Percentiles rank a stretch among this genome's conserved stretches.
Evolutionary conservation across 331 rosid species (phyloP).

Genomic region (Telfairia occidentalis): DNA sequence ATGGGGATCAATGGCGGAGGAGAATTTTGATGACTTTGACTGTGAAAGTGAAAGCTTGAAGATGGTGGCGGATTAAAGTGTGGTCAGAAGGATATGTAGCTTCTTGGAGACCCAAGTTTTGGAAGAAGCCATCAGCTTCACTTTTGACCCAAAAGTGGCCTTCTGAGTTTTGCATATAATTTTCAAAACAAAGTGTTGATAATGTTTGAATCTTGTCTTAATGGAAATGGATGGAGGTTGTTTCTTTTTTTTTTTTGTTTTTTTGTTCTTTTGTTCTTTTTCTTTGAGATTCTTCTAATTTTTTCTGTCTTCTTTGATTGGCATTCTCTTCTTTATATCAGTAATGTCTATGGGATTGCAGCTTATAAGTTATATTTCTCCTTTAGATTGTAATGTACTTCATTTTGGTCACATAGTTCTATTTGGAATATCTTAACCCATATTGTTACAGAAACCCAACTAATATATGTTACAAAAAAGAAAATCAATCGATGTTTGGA

Average conservation of each 20-base stretch:
- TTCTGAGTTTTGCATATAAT: slow-evolving; percentile 1
- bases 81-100: slow-evolving; percentile 1
- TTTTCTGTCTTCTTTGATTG: not conserved
- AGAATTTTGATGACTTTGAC: slow-evolving; percentile 9
- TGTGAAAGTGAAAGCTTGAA: slow-evolving; percentile 8
- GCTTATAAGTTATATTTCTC: not conserved
- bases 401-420: not conserved
- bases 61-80: slow-evolving; percentile 1
- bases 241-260: not conserved
- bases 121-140: not conserved
- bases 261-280: not conserved
- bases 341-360: slow-evolving; percentile 3
- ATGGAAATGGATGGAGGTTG: not conserved
- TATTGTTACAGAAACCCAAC: not conserved
- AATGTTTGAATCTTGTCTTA: not conserved
- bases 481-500: not conserved
- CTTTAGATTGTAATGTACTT: not conserved
- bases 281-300: not conserved
- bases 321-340: not conserved
- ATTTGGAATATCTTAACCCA: not conserved
- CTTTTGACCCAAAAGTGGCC: slow-evolving; percentile 14
- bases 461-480: not conserved
- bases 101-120: not conserved
- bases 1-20: slow-evolving; percentile 1
- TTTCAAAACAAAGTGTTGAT: not conserved